Evolutionary conservation across 768 basidiomycete genomes (phyloP).

Genomic region (Amanita thiersii): DNA sequence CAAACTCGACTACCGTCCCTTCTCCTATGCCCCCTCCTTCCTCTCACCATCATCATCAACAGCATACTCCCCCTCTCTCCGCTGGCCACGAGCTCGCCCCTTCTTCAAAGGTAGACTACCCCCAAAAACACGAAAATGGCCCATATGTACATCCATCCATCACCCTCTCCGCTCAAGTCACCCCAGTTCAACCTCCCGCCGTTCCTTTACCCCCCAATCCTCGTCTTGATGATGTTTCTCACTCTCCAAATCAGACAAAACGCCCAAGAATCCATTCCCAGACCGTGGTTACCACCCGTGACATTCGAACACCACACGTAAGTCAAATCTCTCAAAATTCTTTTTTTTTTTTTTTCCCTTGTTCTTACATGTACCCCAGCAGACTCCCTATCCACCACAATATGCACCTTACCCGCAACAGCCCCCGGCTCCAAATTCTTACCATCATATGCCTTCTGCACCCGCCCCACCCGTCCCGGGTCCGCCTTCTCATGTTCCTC

Average conservation of each 20-base stretch:
- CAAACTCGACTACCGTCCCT: constrained; percentile 25
- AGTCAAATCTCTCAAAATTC: constrained; percentile 16
- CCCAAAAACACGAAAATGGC: constrained; percentile 40
- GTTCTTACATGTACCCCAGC: constrained; percentile 11
- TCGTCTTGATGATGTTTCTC: constrained; percentile 28
- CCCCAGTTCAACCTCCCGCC: constrained; percentile 25
- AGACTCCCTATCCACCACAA: constrained; percentile 34
- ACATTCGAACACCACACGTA: constrained; percentile 45
- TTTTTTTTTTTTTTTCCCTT: constrained; percentile 9
- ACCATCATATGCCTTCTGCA: constrained; percentile 24
- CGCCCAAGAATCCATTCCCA: constrained; percentile 31
- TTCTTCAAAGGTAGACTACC: constrained; percentile 32
- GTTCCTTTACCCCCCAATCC: constrained; percentile 24
- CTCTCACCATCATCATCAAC: constrained; percentile 29
- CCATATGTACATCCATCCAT: constrained; percentile 41
- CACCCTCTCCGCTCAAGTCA: constrained; percentile 35
- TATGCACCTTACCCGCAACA: constrained; percentile 32
- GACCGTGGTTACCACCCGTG: constrained; percentile 30
- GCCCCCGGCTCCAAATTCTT: constrained; percentile 23
- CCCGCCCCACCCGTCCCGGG: constrained; percentile 21
- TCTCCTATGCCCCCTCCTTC: constrained; percentile 19
- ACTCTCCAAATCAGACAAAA: constrained; percentile 32
- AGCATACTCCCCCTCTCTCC: constrained; percentile 40
- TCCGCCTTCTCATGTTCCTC: constrained; percentile 11
- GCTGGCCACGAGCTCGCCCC: constrained; percentile 29